Conservation (phyloP, 768 basidiomycete genomes). For the Pseudohyphozyma bogoriensis region DNA sequence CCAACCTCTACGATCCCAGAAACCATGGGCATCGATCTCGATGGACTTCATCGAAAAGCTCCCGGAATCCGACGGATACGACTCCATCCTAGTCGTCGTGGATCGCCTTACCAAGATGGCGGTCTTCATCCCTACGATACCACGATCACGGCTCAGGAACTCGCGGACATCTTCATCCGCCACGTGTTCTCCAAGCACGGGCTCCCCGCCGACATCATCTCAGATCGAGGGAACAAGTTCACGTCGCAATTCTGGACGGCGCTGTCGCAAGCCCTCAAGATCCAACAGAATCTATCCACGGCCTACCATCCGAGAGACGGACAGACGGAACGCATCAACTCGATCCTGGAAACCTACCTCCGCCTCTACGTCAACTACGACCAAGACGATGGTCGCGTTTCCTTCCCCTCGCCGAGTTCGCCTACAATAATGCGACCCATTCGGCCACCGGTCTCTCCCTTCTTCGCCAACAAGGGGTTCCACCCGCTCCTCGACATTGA, state of each 20-base stretch:
- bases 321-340: slow-evolving; percentile 43
- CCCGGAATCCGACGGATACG: slow-evolving; percentile 33
- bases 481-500: slow-evolving; percentile 7
- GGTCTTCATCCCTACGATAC: slow-evolving; percentile 42
- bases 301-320: slow-evolving; percentile 46
- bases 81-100: slow-evolving; percentile 42
- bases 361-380: slow-evolving; percentile 37
- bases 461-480: slow-evolving; percentile 22
- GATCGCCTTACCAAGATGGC: slow-evolving; percentile 42
- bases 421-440: slow-evolving; percentile 38
- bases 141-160: slow-evolving; percentile 34
- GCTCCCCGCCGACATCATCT: slow-evolving; percentile 31
- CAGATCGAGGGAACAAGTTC: slow-evolving; percentile 34
- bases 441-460: slow-evolving; percentile 36
- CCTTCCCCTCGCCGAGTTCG: slow-evolving; percentile 39
- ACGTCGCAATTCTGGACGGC: slow-evolving; percentile 7
- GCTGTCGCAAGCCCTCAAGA: slow-evolving; percentile 4
- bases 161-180: slow-evolving; percentile 38
- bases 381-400: slow-evolving; percentile 39
- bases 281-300: slow-evolving; percentile 39
- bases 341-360: slow-evolving; percentile 42
- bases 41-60: slow-evolving; percentile 39
- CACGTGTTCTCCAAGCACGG: slow-evolving; percentile 33
- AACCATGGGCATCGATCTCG: slow-evolving; percentile 39
- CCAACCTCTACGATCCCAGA: too few species aligned